Base-by-base conservation (phyloP, 139 green algal genomes). In the Nannochloris sp. region DNA sequence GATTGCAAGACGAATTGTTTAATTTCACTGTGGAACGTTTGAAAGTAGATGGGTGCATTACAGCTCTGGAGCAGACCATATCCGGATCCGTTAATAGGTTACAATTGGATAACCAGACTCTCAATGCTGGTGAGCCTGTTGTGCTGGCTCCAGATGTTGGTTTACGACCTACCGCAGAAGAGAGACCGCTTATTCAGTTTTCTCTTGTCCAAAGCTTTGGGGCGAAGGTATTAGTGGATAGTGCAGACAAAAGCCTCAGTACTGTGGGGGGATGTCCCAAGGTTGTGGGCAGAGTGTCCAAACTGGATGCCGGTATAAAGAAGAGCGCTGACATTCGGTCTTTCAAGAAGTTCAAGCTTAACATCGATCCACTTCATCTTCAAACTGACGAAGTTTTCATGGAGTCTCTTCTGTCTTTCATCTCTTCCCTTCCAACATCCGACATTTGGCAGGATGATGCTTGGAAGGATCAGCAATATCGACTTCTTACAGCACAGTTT, bases 41-140 rank as follows among this genome's bases (percentile, higher is more conserved):
- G 17, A 36, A 49, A 25, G 28, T 66, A 6, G 49, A 55, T 17
- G 70, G 61, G 2, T 29, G 73, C 5, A 51, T 29, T 13, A 67
- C 44, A 10, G 6, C 11, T 13, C 30, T 66, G 29, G 71, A 78
- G 45, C 14, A 72, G 20, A 43, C 66, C 37, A 56, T 84, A 33
- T 44, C 51, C 11, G 77, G 74, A 61, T 74, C 56, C 37, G 55
- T 94, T 13, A 65, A 78, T 29, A 73, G 74, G 14, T 23, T 92
- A 16, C 87, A 94, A 78, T 73, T 94, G 55, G 87, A 94, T 81
- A 91, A 94, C 76, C 87, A 94, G 75, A 78, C 89, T 72, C 75
- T 94, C 50, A 81, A 88, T 51, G 85, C 87, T 14, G 74, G 66
- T 9, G 76, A 88, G 59, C 87, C 87, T 0, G 85, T 94, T 43